A percentile compares a stretch with the other conserved stretches of the same genome.
Conservation (phyloP, 495 filamentous ascomycete species). For the Podospora sp. region DNA sequence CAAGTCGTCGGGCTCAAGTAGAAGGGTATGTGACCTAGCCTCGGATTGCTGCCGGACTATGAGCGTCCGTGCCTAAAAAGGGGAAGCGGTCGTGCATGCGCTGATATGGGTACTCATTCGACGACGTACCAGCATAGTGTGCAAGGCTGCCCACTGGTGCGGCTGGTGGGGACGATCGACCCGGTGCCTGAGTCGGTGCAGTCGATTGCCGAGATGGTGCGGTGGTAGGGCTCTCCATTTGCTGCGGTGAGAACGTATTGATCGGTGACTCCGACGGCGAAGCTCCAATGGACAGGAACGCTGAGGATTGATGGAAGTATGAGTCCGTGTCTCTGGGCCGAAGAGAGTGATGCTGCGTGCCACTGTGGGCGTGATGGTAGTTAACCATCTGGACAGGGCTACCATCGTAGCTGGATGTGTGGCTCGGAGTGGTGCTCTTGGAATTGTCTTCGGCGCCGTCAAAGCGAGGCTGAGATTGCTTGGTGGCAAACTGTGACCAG, state of each 20-base stretch:
- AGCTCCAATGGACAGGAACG: constrained; percentile 29
- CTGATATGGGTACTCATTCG: constrained; percentile 42
- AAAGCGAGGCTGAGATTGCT: constrained; percentile 42
- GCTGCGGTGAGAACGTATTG: constrained; percentile 27
- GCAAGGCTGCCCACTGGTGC: constrained; percentile 32
- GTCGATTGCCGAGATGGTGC: not conserved
- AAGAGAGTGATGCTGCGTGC: constrained; percentile 45
- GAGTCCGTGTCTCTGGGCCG: constrained; percentile 37
- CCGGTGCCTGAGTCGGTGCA: constrained; percentile 23
- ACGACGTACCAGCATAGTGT: constrained; percentile 40
- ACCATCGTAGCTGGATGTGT: constrained; percentile 40
- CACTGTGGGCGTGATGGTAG: constrained; percentile 35
- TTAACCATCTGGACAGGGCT: constrained; percentile 40
- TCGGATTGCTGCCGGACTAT: constrained; percentile 45
- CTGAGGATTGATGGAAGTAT: constrained; percentile 35
- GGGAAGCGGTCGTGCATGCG: constrained; percentile 43
- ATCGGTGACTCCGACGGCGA: constrained; percentile 39
- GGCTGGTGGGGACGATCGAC: constrained; percentile 30
- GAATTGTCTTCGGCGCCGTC: constrained; percentile 39
- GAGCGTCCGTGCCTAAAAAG: constrained; percentile 42
- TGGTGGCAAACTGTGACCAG: constrained; percentile 47
- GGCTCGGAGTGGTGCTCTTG: constrained; percentile 35
- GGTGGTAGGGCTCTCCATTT: constrained; percentile 18
- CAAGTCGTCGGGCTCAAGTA: constrained; percentile 1
- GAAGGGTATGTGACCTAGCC: constrained; percentile 19